Conservation (phyloP, 768 basidiomycete species). For the Podaxis sp. region DNA sequence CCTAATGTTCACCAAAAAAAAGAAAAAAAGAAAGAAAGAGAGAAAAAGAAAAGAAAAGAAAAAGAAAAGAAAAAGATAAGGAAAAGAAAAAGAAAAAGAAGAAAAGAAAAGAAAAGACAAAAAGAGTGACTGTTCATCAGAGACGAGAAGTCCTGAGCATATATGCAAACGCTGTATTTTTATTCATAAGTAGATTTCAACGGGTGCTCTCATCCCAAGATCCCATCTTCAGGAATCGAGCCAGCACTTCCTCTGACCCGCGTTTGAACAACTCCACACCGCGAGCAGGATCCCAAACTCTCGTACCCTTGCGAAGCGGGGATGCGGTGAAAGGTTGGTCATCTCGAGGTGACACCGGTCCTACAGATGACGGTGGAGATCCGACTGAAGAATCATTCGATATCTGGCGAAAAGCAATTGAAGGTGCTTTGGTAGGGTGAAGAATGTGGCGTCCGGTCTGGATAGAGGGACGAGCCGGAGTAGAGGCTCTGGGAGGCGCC, state of each 20-base stretch:
- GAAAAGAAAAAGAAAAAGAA: neutral
- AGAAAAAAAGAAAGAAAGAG: neutral
- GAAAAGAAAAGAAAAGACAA: neutral
- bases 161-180: neutral
- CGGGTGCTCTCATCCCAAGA: conserved; percentile 51
- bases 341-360: conserved; percentile 48
- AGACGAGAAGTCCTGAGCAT: neutral
- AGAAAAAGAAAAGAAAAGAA: neutral
- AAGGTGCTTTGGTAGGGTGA: conserved; percentile 17
- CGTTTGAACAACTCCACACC: conserved; percentile 84
- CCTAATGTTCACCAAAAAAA: conserved; percentile 2
- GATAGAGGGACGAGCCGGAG: conserved; percentile 11
- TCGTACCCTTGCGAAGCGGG: conserved; percentile 41
- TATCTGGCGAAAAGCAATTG: conserved; percentile 30
- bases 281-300: conserved; percentile 84
- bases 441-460: conserved; percentile 7
- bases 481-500: neutral
- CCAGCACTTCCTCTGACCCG: conserved; percentile 83
- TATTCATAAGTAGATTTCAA: conserved; percentile 13
- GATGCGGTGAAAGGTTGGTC: conserved; percentile 24
- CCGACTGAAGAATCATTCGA: conserved; percentile 49
- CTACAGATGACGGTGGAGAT: conserved; percentile 52
- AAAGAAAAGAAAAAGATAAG: neutral
- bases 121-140: conserved; percentile 1
- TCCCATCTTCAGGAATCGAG: conserved; percentile 77